Conservation (phyloP, 1,139 yeast species). For the Yamadazyma sp. region DNA sequence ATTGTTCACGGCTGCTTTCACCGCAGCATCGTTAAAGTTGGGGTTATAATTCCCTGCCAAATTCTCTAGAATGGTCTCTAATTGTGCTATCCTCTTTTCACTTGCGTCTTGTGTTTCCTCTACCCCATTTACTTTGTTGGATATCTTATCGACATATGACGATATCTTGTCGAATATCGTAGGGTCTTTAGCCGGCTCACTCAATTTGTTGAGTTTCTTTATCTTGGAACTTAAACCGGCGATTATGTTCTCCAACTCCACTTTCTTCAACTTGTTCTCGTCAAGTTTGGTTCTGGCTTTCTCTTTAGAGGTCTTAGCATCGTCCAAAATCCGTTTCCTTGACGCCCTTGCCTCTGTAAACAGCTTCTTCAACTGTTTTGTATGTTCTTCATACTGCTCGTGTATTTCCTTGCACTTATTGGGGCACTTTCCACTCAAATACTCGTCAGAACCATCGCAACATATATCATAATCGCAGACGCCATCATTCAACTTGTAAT, state of each 20-base stretch:
- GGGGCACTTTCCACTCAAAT: constrained; percentile 46
- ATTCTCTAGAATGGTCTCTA: constrained; percentile 46
- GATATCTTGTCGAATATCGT: constrained; percentile 21
- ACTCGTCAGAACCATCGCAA: constrained; percentile 95
- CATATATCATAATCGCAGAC: constrained; percentile 87
- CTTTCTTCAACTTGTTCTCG: constrained; percentile 8
- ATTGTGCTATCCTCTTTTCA: constrained; percentile 10
- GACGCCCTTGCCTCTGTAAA: constrained; percentile 23
- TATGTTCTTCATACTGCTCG: constrained; percentile 28
- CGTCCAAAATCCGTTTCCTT: constrained; percentile 25
- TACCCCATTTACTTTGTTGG: constrained; percentile 7
- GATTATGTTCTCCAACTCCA: constrained; percentile 24
- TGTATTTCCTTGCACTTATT: constrained; percentile 56
- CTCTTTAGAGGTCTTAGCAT: constrained; percentile 22
- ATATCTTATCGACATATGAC: constrained; percentile 16
- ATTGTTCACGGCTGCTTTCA: constrained; percentile 64
- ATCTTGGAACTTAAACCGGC: constrained; percentile 21
- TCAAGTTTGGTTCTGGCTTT: constrained; percentile 27
- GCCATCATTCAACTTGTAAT: constrained; percentile 79
- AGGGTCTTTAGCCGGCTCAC: constrained; percentile 10
- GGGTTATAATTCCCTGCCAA: constrained; percentile 72
- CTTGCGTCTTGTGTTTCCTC: background rate
- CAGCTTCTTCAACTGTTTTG: constrained; percentile 15
- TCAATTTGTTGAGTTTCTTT: constrained; percentile 9
- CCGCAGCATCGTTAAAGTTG: constrained; percentile 87